phyloP scores from a whole-genome alignment of 139 green algal genomes.

The Microglena sp. region DNA sequence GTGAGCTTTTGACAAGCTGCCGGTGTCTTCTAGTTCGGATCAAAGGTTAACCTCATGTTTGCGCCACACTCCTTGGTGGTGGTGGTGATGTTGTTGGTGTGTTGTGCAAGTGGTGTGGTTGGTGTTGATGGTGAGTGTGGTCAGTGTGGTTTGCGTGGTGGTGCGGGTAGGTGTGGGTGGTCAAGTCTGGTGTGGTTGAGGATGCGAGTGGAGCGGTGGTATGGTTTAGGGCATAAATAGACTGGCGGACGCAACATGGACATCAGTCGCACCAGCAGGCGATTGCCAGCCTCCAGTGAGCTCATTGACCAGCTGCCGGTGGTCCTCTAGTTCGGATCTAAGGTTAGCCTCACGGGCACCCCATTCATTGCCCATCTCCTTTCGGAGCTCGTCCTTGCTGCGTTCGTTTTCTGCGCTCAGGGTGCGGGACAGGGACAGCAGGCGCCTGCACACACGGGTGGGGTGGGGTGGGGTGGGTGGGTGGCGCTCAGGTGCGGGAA shows the following conservation, averaged over 20 bases:
- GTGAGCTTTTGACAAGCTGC: background rate
- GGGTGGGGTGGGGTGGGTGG: too few species aligned
- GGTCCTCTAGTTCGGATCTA: background rate
- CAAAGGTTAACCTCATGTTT: constrained; percentile 2
- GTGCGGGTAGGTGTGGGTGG: too few species aligned
- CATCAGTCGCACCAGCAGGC: background rate
- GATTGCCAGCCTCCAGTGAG: background rate
- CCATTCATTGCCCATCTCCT: constrained; percentile 15
- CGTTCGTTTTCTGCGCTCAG: constrained; percentile 22
- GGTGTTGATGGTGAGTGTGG: too few species aligned
- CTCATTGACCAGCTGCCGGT: constrained; percentile 3
- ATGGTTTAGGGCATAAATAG: background rate
- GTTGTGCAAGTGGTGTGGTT: too few species aligned
- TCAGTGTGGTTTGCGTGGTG: too few species aligned
- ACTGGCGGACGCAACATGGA: background rate
- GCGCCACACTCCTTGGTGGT: too few species aligned
- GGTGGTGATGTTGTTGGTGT: too few species aligned
- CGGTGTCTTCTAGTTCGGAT: background rate
- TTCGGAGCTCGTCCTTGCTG: constrained; percentile 15
- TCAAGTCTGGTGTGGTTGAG: constrained; percentile 1
- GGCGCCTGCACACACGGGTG: constrained; percentile 1
- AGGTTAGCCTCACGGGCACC: constrained; percentile 8
- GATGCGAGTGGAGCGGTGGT: background rate
- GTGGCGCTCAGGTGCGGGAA: background rate
- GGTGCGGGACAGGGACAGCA: constrained; percentile 23